Evolutionary conservation across 306 rosid genomes (phyloP).

Genomic region (Chamaecrista fasciculata): DNA sequence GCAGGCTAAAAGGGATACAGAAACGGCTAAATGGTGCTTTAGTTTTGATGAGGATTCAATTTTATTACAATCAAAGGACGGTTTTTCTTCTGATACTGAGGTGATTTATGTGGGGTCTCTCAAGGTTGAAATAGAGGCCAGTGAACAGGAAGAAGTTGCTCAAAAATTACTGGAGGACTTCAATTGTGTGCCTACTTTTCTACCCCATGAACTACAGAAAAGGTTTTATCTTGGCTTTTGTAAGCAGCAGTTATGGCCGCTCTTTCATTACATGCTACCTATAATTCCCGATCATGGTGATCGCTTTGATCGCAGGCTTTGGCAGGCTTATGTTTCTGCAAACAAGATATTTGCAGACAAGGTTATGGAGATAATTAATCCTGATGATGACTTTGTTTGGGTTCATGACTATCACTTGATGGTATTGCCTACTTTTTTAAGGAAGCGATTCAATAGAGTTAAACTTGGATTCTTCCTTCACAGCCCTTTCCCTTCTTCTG

Average conservation of each 20-base stretch:
- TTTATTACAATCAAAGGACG: constrained; percentile 65
- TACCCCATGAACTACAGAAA: constrained; percentile 66
- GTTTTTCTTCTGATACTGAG: constrained; percentile 63
- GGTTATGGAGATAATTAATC: constrained; percentile 81
- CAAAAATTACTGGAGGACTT: constrained; percentile 64
- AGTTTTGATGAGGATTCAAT: constrained; percentile 73
- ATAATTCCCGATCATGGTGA: constrained; percentile 77
- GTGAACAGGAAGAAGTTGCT: constrained; percentile 80
- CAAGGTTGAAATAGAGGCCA: constrained; percentile 60
- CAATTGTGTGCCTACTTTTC: constrained; percentile 77
- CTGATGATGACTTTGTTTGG: constrained; percentile 84
- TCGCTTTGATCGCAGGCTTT: constrained; percentile 68
- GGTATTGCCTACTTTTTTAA: constrained; percentile 85
- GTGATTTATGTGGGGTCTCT: constrained; percentile 84
- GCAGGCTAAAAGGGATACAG: constrained; percentile 65
- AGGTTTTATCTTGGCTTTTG: constrained; percentile 71
- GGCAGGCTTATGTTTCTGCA: constrained; percentile 89
- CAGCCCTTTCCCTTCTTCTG: constrained; percentile 85
- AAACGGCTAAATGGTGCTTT: constrained; percentile 71
- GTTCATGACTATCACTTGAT: constrained; percentile 86
- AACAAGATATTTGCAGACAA: constrained; percentile 84
- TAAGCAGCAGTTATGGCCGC: constrained; percentile 85
- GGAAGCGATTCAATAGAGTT: constrained; percentile 61
- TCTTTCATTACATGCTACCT: constrained; percentile 87
- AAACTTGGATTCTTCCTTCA: constrained; percentile 88